phyloP scores from a whole-genome alignment of 2,329 filamentous ascomycete genomes.

The Claviceps maximensis region DNA sequence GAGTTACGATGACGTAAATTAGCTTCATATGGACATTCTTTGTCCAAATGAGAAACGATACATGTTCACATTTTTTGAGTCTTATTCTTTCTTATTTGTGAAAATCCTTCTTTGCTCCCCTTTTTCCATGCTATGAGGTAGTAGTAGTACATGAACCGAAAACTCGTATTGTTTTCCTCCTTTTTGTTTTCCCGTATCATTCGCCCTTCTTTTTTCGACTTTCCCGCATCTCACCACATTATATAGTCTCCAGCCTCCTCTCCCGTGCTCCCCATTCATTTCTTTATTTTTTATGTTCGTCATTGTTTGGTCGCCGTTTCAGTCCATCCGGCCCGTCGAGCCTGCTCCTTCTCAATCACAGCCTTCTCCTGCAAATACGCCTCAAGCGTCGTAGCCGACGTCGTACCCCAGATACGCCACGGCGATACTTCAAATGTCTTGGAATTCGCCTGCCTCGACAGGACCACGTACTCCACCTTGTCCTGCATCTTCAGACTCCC shows the following conservation, averaged over 20 bases:
- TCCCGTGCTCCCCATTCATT: background rate
- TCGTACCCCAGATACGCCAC: constrained; percentile 56
- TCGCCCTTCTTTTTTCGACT: background rate
- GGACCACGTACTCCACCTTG: constrained; percentile 50
- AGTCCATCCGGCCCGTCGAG: constrained; percentile 21
- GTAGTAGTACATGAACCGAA: background rate
- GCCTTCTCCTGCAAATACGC: constrained; percentile 23
- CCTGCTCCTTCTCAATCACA: constrained; percentile 20
- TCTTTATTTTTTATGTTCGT: too few relatives aligned
- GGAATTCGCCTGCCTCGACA: constrained; percentile 36
- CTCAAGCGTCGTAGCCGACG: constrained; percentile 38
- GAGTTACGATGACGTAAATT: background rate
- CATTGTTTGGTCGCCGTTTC: constrained; percentile 4
- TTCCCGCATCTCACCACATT: background rate
- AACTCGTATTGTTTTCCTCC: background rate
- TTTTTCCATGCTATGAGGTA: background rate
- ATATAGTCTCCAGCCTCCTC: background rate
- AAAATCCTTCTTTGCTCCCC: background rate
- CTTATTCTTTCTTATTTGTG: background rate
- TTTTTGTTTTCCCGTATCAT: background rate
- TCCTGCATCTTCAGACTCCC: constrained; percentile 37
- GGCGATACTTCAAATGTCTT: constrained; percentile 32
- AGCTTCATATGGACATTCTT: background rate
- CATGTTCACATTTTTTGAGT: background rate
- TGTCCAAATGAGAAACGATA: too few relatives aligned